Conservation (phyloP, 148 eudicot species). For the Bassia scoparia region DNA sequence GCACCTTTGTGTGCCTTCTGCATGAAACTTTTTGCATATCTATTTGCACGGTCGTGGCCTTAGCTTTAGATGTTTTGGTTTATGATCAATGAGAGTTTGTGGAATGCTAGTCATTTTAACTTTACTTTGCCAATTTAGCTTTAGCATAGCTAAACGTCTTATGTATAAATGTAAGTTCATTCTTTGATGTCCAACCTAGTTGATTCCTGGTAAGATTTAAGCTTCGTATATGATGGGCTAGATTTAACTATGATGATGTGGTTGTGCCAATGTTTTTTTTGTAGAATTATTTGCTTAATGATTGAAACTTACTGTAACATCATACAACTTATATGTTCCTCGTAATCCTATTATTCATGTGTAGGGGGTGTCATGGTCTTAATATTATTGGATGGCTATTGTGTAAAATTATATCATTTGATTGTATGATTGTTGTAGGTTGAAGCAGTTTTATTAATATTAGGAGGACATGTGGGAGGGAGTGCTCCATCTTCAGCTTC, state of each 20-base stretch:
- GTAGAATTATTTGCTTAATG: no score
- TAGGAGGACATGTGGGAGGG: constrained; percentile 60
- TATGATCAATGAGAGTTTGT: neutral
- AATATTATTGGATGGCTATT: neutral
- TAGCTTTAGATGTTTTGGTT: no score
- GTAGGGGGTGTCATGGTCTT: neutral
- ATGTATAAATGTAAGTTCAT: neutral
- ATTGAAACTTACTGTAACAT: neutral
- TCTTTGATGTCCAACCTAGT: neutral
- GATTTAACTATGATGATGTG: no score
- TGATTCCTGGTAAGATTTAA: neutral
- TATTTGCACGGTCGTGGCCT: no score
- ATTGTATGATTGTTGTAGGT: constrained; percentile 40
- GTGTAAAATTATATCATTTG: neutral
- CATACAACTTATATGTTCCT: no score
- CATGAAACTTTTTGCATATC: no score
- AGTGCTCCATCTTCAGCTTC: constrained; percentile 45
- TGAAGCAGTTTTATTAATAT: constrained; percentile 55
- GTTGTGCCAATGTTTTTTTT: no score
- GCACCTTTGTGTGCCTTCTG: no score
- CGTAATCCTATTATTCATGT: neutral
- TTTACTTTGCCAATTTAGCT: neutral
- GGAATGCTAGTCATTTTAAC: neutral
- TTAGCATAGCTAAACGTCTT: neutral
- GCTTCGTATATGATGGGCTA: no score